Conservation (phyloP, 2,329 filamentous ascomycete species). For the Chaetomiaceae sp. region DNA sequence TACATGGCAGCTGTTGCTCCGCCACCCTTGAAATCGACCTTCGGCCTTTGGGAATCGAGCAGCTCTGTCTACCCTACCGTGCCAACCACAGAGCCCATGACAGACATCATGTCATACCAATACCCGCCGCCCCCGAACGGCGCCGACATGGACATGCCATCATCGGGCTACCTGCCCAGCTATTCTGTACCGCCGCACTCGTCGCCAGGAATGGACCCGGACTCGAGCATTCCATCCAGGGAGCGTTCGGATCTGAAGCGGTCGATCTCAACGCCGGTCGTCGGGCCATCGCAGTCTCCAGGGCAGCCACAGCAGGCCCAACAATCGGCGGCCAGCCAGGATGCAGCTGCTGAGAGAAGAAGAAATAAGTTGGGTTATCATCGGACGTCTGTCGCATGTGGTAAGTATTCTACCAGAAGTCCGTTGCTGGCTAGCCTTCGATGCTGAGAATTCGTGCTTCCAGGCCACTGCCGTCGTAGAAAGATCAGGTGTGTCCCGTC, state of each 20-base stretch:
- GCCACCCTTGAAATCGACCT: slow-evolving; percentile 31
- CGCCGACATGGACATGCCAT: slow-evolving; percentile 39
- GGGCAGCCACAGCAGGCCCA: slow-evolving; percentile 26
- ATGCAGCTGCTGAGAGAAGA: slow-evolving; percentile 46
- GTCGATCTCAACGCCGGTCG: slow-evolving; percentile 47
- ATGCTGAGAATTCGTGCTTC: slow-evolving; percentile 16
- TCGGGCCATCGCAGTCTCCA: slow-evolving; percentile 38
- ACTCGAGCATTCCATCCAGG: slow-evolving; percentile 31
- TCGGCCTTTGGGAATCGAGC: slow-evolving; percentile 30
- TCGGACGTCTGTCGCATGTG: slow-evolving; percentile 89
- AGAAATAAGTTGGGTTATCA: slow-evolving; percentile 95
- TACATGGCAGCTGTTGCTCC: slow-evolving; percentile 35
- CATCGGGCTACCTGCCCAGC: slow-evolving; percentile 34
- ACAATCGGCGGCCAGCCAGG: slow-evolving; percentile 31
- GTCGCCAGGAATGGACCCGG: slow-evolving; percentile 30
- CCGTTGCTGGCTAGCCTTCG: neutral
- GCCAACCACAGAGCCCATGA: slow-evolving; percentile 32
- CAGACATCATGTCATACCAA: slow-evolving; percentile 46
- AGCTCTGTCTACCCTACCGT: slow-evolving; percentile 28
- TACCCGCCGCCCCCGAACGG: slow-evolving; percentile 41
- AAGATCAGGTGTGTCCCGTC: slow-evolving; percentile 89
- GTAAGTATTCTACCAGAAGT: slow-evolving; percentile 55
- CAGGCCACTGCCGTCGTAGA: slow-evolving; percentile 84
- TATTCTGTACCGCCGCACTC: slow-evolving; percentile 32
- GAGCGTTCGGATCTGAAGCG: slow-evolving; percentile 42